These are phyloP conservation scores for Macrophomina tecta DNA, from an alignment of 2,329 filamentous ascomycete genomes.

Conservation along the genomic window DNA sequence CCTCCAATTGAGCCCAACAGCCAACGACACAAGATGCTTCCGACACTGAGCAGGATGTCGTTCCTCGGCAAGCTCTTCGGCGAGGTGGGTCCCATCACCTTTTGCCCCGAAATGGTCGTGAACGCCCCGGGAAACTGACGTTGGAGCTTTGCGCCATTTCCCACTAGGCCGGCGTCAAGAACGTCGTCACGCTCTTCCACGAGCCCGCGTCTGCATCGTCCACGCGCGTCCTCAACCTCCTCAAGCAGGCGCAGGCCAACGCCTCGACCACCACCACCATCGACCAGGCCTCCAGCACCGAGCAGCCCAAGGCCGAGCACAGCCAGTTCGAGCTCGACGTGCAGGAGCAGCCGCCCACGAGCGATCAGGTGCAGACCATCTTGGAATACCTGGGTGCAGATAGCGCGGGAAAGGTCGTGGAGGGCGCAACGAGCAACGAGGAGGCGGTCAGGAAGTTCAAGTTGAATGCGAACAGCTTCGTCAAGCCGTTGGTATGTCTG, in stretches of 20 bases:
- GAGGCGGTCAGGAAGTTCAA: conserved; percentile 84
- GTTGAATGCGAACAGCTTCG: conserved; percentile 70
- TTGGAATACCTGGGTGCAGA: conserved; percentile 76
- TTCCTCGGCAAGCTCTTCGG: conserved; percentile 25
- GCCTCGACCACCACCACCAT: conserved; percentile 71
- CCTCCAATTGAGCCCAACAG: background rate
- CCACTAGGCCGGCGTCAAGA: conserved; percentile 57
- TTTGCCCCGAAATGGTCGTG: background rate
- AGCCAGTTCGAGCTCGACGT: conserved; percentile 86
- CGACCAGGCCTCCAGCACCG: conserved; percentile 73
- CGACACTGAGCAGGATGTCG: conserved; percentile 23
- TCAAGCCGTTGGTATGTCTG: conserved; percentile 73
- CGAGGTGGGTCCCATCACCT: conserved; percentile 29
- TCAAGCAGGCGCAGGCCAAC: conserved; percentile 80
- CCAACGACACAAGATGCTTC: conserved; percentile 16
- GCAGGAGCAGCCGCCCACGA: conserved; percentile 78
- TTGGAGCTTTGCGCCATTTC: conserved; percentile 1
- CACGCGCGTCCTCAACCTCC: conserved; percentile 71
- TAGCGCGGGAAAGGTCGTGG: conserved; percentile 69
- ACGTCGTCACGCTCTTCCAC: conserved; percentile 97
- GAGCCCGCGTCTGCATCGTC: conserved; percentile 77
- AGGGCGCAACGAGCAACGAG: conserved; percentile 73
- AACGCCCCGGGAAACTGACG: background rate
- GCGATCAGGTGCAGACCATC: conserved; percentile 82
- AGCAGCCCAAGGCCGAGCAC: conserved; percentile 64